These are phyloP conservation scores for Pseudonitzschia delicatissima DNA, from an alignment of 108 stramenopile genomes.

Conservation along the genomic window DNA sequence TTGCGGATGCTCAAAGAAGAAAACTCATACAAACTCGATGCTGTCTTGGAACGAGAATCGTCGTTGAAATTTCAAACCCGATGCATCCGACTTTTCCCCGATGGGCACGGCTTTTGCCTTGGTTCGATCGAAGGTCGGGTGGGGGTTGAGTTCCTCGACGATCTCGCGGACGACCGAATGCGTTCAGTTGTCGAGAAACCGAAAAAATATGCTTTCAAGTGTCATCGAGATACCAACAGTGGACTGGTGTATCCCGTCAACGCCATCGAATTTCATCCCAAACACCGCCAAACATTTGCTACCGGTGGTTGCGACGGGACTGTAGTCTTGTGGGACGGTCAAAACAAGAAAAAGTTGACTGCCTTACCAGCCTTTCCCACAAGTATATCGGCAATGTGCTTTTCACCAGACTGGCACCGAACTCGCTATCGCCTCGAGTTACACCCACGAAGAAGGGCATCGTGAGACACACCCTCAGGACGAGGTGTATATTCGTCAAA, in stretches of 20 bases:
- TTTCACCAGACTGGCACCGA: slow-evolving; percentile 79
- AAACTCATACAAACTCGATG: slow-evolving; percentile 10
- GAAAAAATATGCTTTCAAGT: slow-evolving; percentile 95
- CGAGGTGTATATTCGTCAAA: slow-evolving; percentile 77
- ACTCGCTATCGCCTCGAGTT: slow-evolving; percentile 90
- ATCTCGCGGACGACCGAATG: slow-evolving; percentile 37
- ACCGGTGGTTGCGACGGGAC: slow-evolving; percentile 92
- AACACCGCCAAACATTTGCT: slow-evolving; percentile 76
- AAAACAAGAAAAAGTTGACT: slow-evolving; percentile 80
- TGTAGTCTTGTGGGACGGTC: slow-evolving; percentile 92
- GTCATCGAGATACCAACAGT: slow-evolving; percentile 86
- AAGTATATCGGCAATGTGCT: slow-evolving; percentile 82
- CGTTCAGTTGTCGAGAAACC: not conserved
- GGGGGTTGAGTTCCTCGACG: slow-evolving; percentile 85
- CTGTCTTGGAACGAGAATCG: slow-evolving; percentile 72
- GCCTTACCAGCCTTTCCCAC: slow-evolving; percentile 68
- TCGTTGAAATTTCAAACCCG: slow-evolving; percentile 87
- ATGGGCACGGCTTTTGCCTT: slow-evolving; percentile 78
- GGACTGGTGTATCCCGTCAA: slow-evolving; percentile 93
- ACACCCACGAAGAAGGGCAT: slow-evolving; percentile 98
- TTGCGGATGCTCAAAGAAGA: slow-evolving; percentile 25
- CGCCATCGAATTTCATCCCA: slow-evolving; percentile 92
- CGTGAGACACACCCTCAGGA: slow-evolving; percentile 82
- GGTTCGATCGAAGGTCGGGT: slow-evolving; percentile 97
- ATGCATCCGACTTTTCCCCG: slow-evolving; percentile 76